Evolutionary conservation across 805 yeast species (phyloP), one percentile per base, ranked within the genome.

Genomic region (Starmerella bombicola): DNA sequence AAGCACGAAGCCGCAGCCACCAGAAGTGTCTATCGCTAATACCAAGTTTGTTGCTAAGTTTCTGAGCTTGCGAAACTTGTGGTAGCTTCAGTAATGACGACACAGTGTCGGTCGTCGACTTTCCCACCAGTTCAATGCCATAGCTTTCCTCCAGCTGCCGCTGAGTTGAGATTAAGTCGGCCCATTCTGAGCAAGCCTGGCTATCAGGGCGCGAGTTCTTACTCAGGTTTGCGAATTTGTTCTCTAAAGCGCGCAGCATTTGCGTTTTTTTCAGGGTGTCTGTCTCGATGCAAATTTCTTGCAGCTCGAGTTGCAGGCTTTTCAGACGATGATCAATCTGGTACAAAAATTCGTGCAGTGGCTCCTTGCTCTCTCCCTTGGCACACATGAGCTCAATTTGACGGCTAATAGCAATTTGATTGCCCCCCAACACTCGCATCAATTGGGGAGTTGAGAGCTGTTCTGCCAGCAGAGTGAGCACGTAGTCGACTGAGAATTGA

Each of bases 381-480:
- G 43, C 37, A 18, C n/a, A 16, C 8, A 47, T 66, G 52, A 55
- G 61, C 48, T 45, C 57, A 28, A 62, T 61, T 40, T 71, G 70
- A 4, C 68, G 52, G 6, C 62, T 60, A 2, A 64, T 52, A 1
- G 73, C 70, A 40, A 63, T 49, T 31, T 65, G 57, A 48, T 63
- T 60, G 42, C 66, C 64, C 48, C 73, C 75, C 35, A 88, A 55
- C 3, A 80, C 49, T 47, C 77, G 74, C 59, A 79, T 79, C 46
- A 88, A 77, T 37, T 77, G 80, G 0, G 91, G 75, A 2, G 68
- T 53, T 0, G 83, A 66, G 6, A 80, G 57, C 29, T 71, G 71
- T 31, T 71, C 64, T 40, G 67, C 65, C 20, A 86, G 61, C 20
- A 68, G 64, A 15, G 75, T 55, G 34, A 88, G 55, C 0, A 80